phyloP scores from a whole-genome alignment of 805 yeast species.

The Vanderwaltozyma verrucispora region DNA sequence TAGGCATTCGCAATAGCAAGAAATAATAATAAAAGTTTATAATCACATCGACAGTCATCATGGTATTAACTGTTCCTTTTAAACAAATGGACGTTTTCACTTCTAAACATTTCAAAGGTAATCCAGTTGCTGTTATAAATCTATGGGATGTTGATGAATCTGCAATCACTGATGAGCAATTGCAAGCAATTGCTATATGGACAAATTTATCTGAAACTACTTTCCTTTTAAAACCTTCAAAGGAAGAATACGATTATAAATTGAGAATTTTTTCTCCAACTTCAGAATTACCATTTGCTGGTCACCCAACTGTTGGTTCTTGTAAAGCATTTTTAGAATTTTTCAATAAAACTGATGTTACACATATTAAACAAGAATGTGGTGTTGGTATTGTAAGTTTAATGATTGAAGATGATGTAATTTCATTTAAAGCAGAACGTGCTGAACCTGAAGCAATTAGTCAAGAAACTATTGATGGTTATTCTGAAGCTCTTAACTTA shows the following conservation, averaged over 20 bases:
- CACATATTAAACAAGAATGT: conserved; percentile 35
- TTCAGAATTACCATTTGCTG: conserved; percentile 49
- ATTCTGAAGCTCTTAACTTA: conserved; percentile 7
- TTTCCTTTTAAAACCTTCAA: conserved; percentile 36
- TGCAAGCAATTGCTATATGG: conserved; percentile 46
- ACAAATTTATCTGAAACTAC: conserved; percentile 52
- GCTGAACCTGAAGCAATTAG: conserved; percentile 11
- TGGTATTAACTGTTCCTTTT: conserved; percentile 18
- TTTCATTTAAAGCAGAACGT: conserved; percentile 24
- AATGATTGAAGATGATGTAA: conserved; percentile 13
- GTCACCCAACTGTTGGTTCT: conserved; percentile 53
- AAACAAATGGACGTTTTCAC: conserved; percentile 32
- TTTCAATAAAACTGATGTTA: conserved; percentile 16
- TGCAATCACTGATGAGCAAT: conserved; percentile 29
- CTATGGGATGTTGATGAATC: conserved; percentile 11
- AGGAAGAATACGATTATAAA: conserved; percentile 34
- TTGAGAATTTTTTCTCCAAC: conserved; percentile 41
- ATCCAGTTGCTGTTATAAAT: conserved; percentile 43
- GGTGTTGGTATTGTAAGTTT: conserved; percentile 34
- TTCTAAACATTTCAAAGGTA: conserved; percentile 33
- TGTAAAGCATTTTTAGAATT: conserved; percentile 37
- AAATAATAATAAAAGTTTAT: too few species aligned
- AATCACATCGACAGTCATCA: conserved; percentile 1
- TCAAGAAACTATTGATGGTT: conserved; percentile 4
- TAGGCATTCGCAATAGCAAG: too few species aligned